Base-by-base conservation (phyloP, 805 yeast species). In the Danielia oregonensis region DNA sequence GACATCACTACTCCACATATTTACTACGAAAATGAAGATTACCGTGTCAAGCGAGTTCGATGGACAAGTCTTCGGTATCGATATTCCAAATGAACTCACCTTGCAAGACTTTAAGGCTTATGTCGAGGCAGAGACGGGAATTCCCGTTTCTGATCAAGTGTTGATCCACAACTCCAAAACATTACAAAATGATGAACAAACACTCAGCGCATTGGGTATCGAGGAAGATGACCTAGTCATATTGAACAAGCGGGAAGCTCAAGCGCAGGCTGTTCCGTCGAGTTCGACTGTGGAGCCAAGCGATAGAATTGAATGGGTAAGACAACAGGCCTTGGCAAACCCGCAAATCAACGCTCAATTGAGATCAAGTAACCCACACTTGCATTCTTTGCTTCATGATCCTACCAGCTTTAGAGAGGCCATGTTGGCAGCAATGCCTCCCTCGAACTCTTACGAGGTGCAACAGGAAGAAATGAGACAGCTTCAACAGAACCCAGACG, bases 51-150 rank as follows among this genome's bases (percentile, higher is more conserved):
- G 40, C 15, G 48, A 49, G 15, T 25, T 39, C n/a, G 45, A 39
- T 19, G 59, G 53, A 17, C 52, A 48, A 8, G 49, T 61, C 4
- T 37, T 64, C n/a, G 32, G 59, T 3, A 69, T 85, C 1, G 95
- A 87, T 33, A 71, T 86, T 4, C 73, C 86, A 4, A 74, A 63
- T 1, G 82, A 80, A 10, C 71, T 87, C 66, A 54, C 77, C 0
- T 54, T 87, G 7, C 65, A 56, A 10, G 96, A 88, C 54, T 71
- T 89, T 44, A 70, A 75, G 39, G 94, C 91, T 0, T 78, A 82
- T 43, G 52, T 88, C 7, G 82, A 80, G 40, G 77, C 82, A 1
- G 95, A 86, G 50, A 72, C 87, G 6, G 70, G 65, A 10, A 70
- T 82, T 32, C 61, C 65, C 8, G 59, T 71, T 4, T 48, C 53